These are phyloP conservation scores for Plasmodium vinckei DNA, from an alignment of 169 alveolate species.

Conservation along the genomic window DNA sequence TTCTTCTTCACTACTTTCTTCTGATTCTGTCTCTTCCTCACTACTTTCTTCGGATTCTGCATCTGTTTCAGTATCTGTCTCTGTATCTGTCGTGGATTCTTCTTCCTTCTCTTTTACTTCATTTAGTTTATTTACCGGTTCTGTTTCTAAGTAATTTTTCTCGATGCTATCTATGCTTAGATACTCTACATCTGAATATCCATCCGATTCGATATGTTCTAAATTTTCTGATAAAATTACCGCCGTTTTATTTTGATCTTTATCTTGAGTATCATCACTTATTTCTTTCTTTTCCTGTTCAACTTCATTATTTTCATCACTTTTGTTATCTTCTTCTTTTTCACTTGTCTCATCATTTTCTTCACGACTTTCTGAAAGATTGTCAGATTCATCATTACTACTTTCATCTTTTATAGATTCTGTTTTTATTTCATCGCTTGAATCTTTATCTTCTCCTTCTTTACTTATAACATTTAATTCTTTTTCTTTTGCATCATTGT, in stretches of 20 bases:
- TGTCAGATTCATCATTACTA: not conserved
- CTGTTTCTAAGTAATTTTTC: constrained; percentile 2
- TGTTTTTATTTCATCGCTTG: not conserved
- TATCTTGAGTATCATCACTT: too few species aligned
- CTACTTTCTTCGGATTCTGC: not conserved
- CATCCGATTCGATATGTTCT: not conserved
- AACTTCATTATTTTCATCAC: not conserved
- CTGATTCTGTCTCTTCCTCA: not conserved
- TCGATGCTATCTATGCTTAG: constrained; percentile 18
- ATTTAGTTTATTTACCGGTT: not conserved
- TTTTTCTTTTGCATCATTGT: not conserved
- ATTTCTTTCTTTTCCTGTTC: too few species aligned
- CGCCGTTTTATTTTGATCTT: too few species aligned
- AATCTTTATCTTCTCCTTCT: not conserved
- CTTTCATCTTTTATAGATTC: constrained; percentile 2
- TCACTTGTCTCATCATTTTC: not conserved
- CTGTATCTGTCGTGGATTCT: not conserved
- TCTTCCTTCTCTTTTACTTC: constrained; percentile 1
- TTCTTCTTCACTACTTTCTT: not conserved
- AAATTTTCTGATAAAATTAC: too few species aligned
- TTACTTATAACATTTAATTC: not conserved
- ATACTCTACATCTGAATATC: constrained; percentile 4
- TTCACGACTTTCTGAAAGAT: not conserved
- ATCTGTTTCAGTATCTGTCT: not conserved
- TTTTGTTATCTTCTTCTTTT: constrained; percentile 1